Evolutionary conservation across 129 eudicot genomes (phyloP), one percentile per base, ranked within the genome.

Genomic region (Arctium lappa): DNA sequence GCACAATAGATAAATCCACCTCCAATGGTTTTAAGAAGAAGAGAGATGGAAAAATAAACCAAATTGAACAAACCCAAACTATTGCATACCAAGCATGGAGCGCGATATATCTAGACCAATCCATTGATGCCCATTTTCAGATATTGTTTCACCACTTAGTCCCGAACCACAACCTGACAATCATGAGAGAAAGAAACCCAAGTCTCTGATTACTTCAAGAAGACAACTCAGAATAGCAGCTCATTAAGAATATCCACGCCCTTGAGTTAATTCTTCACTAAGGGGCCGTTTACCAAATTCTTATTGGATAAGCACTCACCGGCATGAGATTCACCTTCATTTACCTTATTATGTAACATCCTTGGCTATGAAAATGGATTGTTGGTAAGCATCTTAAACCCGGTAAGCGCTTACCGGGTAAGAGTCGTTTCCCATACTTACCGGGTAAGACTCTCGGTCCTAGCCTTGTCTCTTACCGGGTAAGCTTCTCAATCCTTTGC

Each of bases 51-150:
- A n/a, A 37, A 37, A 27, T 50, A 40, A 32, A 73, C 33, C 48
- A 2, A 79, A 56, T 8, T 44, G 4, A 79, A 13, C 33, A 82
- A 29, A 7, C 12, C 5, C 53, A 2, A 72, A 37, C 9, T 29
- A 32, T 50, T 62, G 75, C 87, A 87, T 91, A 96, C 98, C 83
- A 50, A 96, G 95, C 99, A 93, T 93, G 3, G 98, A 88, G 33
- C 77, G 85, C 1, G 99, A 93, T 85, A 96, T 96, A 89, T 96
- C 99, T 48, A 96, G 56, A 76, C 99, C 99, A 88, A 96, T 87
- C 99, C 99, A 96, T 12, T 93, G 94, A 82, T 96, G 98, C 65
- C 98, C 99, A 82, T 84, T 82, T 82, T 93, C 98, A 40, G 98
- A 85, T 81, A 96, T 65, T 18, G 98, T 93, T 94, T 96, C 99